Evolutionary conservation across 1,284 basidiomycete genomes (phyloP), one percentile per base, ranked within the genome.

Genomic region (Vanrija sp.): DNA sequence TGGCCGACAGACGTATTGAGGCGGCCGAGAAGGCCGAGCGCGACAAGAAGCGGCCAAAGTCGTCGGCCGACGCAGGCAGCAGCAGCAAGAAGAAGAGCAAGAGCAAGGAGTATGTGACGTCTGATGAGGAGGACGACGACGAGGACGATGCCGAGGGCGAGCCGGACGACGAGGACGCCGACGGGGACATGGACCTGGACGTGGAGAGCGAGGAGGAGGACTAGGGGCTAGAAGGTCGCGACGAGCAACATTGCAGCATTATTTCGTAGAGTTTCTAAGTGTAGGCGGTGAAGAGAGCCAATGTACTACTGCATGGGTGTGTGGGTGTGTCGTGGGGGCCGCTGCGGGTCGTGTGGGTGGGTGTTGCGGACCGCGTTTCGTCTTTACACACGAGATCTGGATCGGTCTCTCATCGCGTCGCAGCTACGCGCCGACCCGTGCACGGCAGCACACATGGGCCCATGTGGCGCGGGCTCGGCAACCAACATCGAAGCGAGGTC

Each of bases 181-280:
- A 53, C 8, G 65, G 66, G 43, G 67, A 72, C 28, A 67, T 68
- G 64, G 73, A 66, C 42, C 71, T 74, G 69, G 73, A 73, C 47
- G 62, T 72, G 43, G 72, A 75, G 67, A 75, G 71, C 49, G 71
- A 75, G 60, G 71, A 72, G 39, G 71, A 72, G 39, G 34, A 34
- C 34, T 34, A 34, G 34, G 34, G 34, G 14, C 14, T 12, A 34
- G 34, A 34, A 23, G 55, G n/a, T n/a, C n/a, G n/a, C n/a, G n/a
- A n/a, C n/a, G n/a, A 52, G 29, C 28, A 52, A 21, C 38, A 48
- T 10, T 9, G 34, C 34, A 34, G 34, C 34, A 34, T 34, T 34
- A 34, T 34, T 34, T 34, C 14, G 12, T 34, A 14, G 34, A 34
- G 21, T 34, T 12, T 34, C 34, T 15, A 14, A 12, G 14, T 15